phyloP scores from a whole-genome alignment of 305 asterid species.

The Solanum hybrid region DNA sequence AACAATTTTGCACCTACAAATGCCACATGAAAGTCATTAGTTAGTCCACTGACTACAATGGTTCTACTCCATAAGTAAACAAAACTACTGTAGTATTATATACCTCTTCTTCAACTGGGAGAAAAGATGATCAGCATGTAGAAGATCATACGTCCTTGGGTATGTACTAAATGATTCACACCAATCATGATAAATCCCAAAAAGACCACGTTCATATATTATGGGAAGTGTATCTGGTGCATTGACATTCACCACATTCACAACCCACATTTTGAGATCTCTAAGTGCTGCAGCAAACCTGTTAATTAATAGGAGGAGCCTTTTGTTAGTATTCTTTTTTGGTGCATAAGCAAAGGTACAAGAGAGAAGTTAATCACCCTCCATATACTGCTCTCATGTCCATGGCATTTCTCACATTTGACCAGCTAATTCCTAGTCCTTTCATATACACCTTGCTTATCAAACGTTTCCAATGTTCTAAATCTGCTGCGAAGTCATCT shows the following conservation, averaged over 20 bases:
- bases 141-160: constrained; percentile 80
- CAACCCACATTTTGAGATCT: constrained; percentile 77
- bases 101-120: constrained; percentile 60
- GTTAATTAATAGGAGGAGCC: constrained; percentile 17
- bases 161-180: constrained; percentile 93
- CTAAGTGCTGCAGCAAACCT: constrained; percentile 90
- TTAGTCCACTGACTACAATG: not conserved
- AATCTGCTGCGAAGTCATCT: constrained; percentile 66
- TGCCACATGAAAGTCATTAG: not conserved
- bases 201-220: constrained; percentile 76
- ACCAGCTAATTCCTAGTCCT: constrained; percentile 72
- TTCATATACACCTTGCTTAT: constrained; percentile 48
- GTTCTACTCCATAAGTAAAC: not conserved
- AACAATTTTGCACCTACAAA: constrained; percentile 56
- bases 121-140: constrained; percentile 88
- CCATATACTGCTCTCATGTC: constrained; percentile 96
- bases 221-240: constrained; percentile 88
- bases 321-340: not conserved
- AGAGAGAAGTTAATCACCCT: constrained; percentile 43
- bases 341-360: not conserved
- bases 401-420: constrained; percentile 72
- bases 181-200: constrained; percentile 92
- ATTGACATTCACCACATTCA: constrained; percentile 77
- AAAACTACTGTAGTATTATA: not conserved
- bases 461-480: constrained; percentile 58